Conservation (phyloP, 1,139 yeast species). For the Taphrina deformans region DNA sequence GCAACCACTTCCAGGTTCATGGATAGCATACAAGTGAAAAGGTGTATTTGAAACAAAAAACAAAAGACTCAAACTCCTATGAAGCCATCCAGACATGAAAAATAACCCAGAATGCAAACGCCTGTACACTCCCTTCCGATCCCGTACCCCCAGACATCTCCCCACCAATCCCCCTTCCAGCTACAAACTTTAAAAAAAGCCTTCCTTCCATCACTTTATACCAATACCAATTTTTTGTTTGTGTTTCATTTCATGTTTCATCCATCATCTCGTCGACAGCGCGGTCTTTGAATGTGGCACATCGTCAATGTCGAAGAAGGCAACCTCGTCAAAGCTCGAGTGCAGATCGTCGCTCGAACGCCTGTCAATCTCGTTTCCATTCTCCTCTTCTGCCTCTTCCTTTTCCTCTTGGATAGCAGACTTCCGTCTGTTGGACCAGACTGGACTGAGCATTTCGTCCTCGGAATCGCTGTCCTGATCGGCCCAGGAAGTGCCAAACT, state of each 20-base stretch:
- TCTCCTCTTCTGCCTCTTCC: constrained; percentile 7
- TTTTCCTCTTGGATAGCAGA: constrained; percentile 18
- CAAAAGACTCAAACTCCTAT: neutral
- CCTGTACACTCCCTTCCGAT: neutral
- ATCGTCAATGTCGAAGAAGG: constrained; percentile 10
- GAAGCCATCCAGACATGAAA: neutral
- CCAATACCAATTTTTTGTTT: neutral
- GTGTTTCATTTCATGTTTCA: neutral
- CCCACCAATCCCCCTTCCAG: no score
- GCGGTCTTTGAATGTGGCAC: neutral
- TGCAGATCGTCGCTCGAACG: neutral
- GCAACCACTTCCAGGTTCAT: no score
- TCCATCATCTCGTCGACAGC: neutral
- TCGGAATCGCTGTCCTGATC: constrained; percentile 42
- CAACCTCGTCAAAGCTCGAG: constrained; percentile 12
- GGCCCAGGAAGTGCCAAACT: constrained; percentile 46
- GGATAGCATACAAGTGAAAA: no score
- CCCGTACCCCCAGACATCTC: neutral
- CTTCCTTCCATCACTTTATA: neutral
- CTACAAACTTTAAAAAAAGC: no score
- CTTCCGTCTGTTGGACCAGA: neutral
- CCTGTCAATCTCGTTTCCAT: neutral
- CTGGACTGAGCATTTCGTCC: constrained; percentile 4
- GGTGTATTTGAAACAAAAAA: neutral
- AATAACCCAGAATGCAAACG: neutral